Evolutionary conservation across 2,329 filamentous ascomycete genomes (phyloP).

Genomic region (Ophiostoma montium): DNA sequence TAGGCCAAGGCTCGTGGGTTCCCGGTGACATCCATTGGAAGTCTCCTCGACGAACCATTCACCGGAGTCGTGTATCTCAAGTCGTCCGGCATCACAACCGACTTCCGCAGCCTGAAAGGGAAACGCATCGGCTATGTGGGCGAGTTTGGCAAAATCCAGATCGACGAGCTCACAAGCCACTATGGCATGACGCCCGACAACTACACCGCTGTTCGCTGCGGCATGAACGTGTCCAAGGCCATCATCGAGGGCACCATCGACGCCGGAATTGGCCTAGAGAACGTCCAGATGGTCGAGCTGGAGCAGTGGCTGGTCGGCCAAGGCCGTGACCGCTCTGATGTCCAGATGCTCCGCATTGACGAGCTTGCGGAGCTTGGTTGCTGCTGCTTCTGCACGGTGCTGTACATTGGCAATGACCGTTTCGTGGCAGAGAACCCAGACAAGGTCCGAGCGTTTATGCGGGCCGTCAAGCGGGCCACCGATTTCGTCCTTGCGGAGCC

Average conservation of each 20-base stretch:
- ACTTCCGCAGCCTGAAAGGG: slow-evolving; percentile 58
- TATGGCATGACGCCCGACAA: slow-evolving; percentile 32
- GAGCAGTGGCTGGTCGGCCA: slow-evolving; percentile 58
- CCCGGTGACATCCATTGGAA: slow-evolving; percentile 58
- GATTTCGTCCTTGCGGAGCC: slow-evolving; percentile 55
- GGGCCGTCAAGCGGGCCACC: slow-evolving; percentile 59
- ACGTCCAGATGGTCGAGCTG: slow-evolving; percentile 72
- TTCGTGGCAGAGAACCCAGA: slow-evolving; percentile 55
- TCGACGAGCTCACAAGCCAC: slow-evolving; percentile 66
- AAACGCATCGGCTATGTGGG: slow-evolving; percentile 43
- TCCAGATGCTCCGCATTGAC: slow-evolving; percentile 71
- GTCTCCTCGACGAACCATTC: slow-evolving; percentile 66
- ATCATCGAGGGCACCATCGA: slow-evolving; percentile 48
- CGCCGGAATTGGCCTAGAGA: slow-evolving; percentile 60
- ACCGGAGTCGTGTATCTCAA: slow-evolving; percentile 43
- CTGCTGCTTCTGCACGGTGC: slow-evolving; percentile 72
- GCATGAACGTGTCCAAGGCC: slow-evolving; percentile 68
- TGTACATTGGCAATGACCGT: slow-evolving; percentile 64
- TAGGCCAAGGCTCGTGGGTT: slow-evolving; percentile 60
- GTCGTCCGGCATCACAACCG: slow-evolving; percentile 56
- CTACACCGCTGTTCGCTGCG: slow-evolving; percentile 65
- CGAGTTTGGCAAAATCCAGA: slow-evolving; percentile 73
- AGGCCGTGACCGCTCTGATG: slow-evolving; percentile 48
- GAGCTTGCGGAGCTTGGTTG: slow-evolving; percentile 66
- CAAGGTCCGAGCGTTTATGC: slow-evolving; percentile 53